Evolutionary conservation across 768 basidiomycete genomes (phyloP), one percentile per base, ranked within the genome.

Genomic region (Termitomyces heimii): DNA sequence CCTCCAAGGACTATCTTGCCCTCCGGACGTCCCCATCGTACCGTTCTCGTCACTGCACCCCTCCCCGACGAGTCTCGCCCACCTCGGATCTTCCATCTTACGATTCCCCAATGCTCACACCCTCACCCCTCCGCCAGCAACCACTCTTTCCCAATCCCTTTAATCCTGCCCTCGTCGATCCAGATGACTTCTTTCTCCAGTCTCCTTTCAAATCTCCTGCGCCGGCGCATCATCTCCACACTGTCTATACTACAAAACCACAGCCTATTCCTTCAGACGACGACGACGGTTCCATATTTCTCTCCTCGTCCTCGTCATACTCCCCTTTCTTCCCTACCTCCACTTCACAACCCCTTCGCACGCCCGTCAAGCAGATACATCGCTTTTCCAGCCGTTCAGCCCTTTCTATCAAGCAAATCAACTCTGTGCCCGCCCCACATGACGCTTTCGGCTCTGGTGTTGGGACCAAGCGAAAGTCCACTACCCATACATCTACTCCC

Each of bases 381-480:
- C 74, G 74, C 20, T 57, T 68, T 28, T 70, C 70, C 1, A 66
- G 69, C 55, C 80, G 79, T 39, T 67, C 78, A 40, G 73, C 76
- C 0, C 73, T 84, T 44, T 74, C 73, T 40, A 55, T 66, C 55
- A 71, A 70, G 56, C 68, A 72, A 42, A 58, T 73, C 39, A 74
- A 73, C 44, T 63, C 71, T 34, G 56, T 65, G 37, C 59, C 67
- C 28, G 57, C 62, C 4, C 65, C 71, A 22, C 51, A 64, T 4
- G 62, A 65, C 6, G 49, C 67, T 43, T 45, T 61, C 6, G 51
- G 57, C 37, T 60, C 70, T 47, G 75, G 77, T 13, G 71, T 78
- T 3, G 85, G 85, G 40, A 83, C 80, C 1, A 89, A 89, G 68
- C 83, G 87, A 65, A 89, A 88, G 67, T 83, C 84, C 5, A 75